Conservation (phyloP, 2,329 filamentous ascomycete genomes). For the Fusarium brachygibbosum region DNA sequence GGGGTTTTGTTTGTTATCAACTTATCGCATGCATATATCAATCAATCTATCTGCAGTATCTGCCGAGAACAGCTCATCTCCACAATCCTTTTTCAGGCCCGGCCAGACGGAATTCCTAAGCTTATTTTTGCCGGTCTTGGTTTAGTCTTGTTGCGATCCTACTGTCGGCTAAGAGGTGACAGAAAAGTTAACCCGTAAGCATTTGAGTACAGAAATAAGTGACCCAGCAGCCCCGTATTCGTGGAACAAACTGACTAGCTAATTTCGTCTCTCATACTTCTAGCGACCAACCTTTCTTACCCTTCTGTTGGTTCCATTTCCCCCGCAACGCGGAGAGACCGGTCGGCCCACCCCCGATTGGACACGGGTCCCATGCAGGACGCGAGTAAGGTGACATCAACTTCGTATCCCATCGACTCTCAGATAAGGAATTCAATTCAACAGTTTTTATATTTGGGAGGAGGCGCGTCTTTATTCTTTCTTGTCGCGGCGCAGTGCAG, state of each 20-base stretch:
- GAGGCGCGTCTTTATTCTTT: neutral
- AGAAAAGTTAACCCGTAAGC: no score
- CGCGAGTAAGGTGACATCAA: conserved; percentile 12
- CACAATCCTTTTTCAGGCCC: neutral
- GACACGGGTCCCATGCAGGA: neutral
- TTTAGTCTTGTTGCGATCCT: conserved; percentile 21
- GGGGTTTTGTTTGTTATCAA: neutral
- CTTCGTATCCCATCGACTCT: neutral
- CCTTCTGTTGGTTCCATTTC: conserved; percentile 4
- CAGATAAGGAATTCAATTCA: neutral
- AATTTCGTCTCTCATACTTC: no score
- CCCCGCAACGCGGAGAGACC: conserved; percentile 29
- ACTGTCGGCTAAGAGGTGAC: no score
- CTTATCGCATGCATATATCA: neutral
- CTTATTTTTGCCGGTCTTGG: conserved; percentile 25
- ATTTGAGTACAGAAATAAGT: no score
- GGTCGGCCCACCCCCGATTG: conserved; percentile 22
- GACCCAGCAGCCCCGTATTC: no score
- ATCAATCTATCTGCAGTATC: neutral
- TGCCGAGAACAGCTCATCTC: conserved; percentile 1
- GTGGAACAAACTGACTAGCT: no score
- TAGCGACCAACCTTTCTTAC: no score
- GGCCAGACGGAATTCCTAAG: conserved; percentile 22
- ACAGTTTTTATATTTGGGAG: conserved; percentile 16
- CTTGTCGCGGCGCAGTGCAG: neutral